phyloP scores from a whole-genome alignment of 2,329 filamentous ascomycete genomes.

The Colletotrichum lindemuthianum region DNA sequence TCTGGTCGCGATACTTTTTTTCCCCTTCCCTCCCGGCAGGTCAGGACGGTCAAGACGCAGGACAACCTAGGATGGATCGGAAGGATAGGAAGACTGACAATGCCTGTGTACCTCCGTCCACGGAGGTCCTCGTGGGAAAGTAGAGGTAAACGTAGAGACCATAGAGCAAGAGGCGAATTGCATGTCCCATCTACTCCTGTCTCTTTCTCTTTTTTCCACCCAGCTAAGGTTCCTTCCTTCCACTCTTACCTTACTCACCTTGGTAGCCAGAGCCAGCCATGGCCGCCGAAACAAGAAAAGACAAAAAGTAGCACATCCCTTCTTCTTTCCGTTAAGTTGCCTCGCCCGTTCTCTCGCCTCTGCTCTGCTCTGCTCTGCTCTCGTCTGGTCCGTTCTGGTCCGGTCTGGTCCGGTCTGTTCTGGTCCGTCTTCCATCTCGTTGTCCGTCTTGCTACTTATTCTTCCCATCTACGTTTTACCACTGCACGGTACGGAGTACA shows the following conservation, averaged over 20 bases:
- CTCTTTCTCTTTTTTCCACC: neutral
- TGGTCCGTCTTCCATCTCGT: neutral
- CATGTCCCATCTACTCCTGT: neutral
- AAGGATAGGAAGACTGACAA: neutral
- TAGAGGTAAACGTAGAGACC: no score
- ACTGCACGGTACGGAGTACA: no score
- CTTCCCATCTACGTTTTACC: neutral
- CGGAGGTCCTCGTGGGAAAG: no score
- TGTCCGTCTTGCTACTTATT: neutral
- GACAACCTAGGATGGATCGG: neutral
- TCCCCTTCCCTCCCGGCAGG: slow-evolving; percentile 7
- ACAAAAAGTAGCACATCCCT: slow-evolving; percentile 26
- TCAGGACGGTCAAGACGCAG: slow-evolving; percentile 1
- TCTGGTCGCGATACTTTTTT: slow-evolving; percentile 1
- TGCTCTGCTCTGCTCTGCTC: slow-evolving; percentile 19
- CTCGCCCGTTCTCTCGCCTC: slow-evolving; percentile 15
- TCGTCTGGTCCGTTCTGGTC: neutral
- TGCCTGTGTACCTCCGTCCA: neutral
- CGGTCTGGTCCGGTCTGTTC: neutral
- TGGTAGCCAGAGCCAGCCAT: neutral
- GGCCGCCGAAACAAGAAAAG: slow-evolving; percentile 23
- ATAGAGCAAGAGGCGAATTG: neutral
- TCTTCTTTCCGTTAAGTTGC: slow-evolving; percentile 16
- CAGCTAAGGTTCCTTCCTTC: neutral
- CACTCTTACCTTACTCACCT: neutral